phyloP scores from a whole-genome alignment of 1,284 basidiomycete species.

The Naganishia liquefaciens region DNA sequence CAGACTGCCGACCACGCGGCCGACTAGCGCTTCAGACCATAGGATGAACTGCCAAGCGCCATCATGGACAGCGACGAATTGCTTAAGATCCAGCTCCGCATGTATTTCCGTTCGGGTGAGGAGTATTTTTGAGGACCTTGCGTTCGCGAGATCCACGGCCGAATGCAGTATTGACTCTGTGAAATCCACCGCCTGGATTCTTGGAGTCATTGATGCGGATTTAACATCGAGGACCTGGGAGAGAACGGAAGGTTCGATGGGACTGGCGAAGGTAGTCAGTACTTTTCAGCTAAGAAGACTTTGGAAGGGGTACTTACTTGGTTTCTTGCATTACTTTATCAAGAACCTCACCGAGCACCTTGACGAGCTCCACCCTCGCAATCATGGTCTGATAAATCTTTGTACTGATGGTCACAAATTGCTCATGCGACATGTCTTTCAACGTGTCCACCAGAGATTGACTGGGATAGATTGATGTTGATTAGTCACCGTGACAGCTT shows the following conservation, averaged over 20 bases:
- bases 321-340: conserved; percentile 63
- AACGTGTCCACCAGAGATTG: conserved; percentile 60
- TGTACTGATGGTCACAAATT: conserved; percentile 68
- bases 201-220: conserved; percentile 57
- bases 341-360: conserved; percentile 63
- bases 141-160: conserved; percentile 79
- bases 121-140: conserved; percentile 74
- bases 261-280: background rate
- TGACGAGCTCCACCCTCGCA: conserved; percentile 68
- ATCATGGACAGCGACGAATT: conserved; percentile 80
- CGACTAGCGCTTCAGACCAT: conserved; percentile 76
- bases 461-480: conserved; percentile 9
- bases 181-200: conserved; percentile 55
- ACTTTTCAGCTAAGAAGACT: background rate
- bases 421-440: conserved; percentile 66
- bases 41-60: conserved; percentile 87
- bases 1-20: conserved; percentile 87
- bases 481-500: conserved; percentile 9
- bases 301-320: conserved; percentile 52
- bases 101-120: conserved; percentile 76
- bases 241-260: conserved; percentile 1
- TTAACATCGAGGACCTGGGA: conserved; percentile 22
- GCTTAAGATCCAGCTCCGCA: conserved; percentile 66
- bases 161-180: conserved; percentile 72
- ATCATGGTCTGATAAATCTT: conserved; percentile 68